phyloP scores from a whole-genome alignment of 2,329 filamentous ascomycete species.

The Diaporthe sp. region DNA sequence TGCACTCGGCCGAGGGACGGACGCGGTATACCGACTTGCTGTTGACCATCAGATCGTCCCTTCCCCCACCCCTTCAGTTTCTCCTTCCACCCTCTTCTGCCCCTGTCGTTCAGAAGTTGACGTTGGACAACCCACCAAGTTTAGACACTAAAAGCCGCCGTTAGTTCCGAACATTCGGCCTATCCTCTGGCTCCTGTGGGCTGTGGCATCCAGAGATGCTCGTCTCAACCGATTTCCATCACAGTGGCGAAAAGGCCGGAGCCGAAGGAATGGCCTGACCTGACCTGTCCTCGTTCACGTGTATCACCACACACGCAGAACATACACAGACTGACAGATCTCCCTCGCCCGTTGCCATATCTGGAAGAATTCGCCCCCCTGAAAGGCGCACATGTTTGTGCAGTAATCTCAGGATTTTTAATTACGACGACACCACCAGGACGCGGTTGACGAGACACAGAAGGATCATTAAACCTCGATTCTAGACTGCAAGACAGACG shows the following conservation, averaged over 20 bases:
- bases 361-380: conserved; percentile 21
- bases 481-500: conserved; percentile 11
- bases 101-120: conserved; percentile 16
- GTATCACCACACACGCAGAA: not conserved
- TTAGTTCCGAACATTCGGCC: not conserved
- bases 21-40: conserved; percentile 3
- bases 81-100: not conserved
- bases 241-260: conserved; percentile 6
- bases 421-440: conserved; percentile 11
- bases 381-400: conserved; percentile 21
- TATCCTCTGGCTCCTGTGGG: not conserved
- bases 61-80: not conserved
- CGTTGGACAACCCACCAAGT: conserved; percentile 5
- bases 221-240: not conserved
- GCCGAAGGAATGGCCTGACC: not conserved
- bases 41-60: conserved; percentile 7
- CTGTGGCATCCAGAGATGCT: not conserved
- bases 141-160: not conserved
- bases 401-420: not conserved
- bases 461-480: conserved; percentile 34
- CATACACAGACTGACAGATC: not conserved
- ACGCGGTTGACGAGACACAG: conserved; percentile 12
- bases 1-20: conserved; percentile 22
- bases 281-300: conserved; percentile 1
- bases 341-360: not conserved